Conservation (phyloP, 2,329 filamentous ascomycete genomes). For the Trichoderma gracile region DNA sequence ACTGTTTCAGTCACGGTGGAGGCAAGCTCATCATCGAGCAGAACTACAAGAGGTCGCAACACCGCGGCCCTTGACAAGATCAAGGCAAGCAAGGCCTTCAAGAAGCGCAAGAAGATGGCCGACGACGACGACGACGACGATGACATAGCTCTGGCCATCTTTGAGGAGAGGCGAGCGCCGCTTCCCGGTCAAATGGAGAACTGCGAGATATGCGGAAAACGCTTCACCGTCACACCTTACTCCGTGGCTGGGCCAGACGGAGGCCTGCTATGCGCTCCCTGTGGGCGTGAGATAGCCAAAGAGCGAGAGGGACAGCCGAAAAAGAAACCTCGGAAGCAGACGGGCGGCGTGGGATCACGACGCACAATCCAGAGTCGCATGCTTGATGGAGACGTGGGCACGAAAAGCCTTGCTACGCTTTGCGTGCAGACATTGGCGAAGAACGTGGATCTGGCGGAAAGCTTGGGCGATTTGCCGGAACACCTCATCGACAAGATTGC, state of each 20-base stretch:
- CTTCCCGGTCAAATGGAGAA: constrained; percentile 86
- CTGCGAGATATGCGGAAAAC: constrained; percentile 80
- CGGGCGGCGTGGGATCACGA: constrained; percentile 59
- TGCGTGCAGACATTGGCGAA: constrained; percentile 64
- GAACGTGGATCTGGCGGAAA: constrained; percentile 63
- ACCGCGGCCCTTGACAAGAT: constrained; percentile 59
- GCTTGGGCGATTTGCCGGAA: constrained; percentile 60
- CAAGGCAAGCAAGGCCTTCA: constrained; percentile 60
- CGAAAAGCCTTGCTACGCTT: constrained; percentile 66
- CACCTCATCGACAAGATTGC: constrained; percentile 60
- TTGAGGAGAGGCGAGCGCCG: constrained; percentile 52
- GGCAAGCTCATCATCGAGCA: constrained; percentile 32
- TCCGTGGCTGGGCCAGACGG: constrained; percentile 79
- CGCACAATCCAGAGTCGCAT: constrained; percentile 81
- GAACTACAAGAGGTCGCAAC: constrained; percentile 37
- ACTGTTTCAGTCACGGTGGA: constrained; percentile 27
- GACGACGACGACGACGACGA: constrained; percentile 44
- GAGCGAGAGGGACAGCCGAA: constrained; percentile 49
- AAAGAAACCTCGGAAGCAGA: constrained; percentile 52
- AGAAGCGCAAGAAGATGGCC: constrained; percentile 54
- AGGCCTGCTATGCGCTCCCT: constrained; percentile 80
- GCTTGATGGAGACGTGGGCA: constrained; percentile 72
- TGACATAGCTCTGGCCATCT: constrained; percentile 51
- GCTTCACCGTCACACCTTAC: constrained; percentile 91
- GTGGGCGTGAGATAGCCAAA: constrained; percentile 72